These are phyloP conservation scores for Eimeria sp. DNA, from an alignment of 169 alveolate genomes.

Conservation along the genomic window DNA sequence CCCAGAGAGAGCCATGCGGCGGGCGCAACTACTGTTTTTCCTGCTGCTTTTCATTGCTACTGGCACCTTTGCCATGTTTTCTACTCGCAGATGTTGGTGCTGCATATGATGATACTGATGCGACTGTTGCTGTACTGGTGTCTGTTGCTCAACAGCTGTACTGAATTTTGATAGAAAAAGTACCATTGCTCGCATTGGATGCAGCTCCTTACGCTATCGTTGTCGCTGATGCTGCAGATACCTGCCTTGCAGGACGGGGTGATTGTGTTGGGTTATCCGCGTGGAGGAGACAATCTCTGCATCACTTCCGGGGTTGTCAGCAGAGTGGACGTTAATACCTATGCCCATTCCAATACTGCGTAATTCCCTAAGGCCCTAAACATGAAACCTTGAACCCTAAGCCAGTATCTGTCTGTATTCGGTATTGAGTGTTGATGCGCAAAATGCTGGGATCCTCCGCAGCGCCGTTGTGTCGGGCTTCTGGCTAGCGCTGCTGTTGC, in stretches of 20 bases:
- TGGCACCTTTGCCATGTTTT: not conserved
- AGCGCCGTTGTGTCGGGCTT: not conserved
- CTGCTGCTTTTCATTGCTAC: slow-evolving; percentile 16
- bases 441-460: not conserved
- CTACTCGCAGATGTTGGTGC: not conserved
- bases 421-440: not conserved
- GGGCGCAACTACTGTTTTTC: not conserved
- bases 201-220: not conserved
- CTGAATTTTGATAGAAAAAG: not conserved
- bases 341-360: slow-evolving; percentile 86
- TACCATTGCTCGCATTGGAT: not conserved
- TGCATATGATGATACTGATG: not conserved
- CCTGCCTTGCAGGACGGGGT: slow-evolving; percentile 91
- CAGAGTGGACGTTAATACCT: slow-evolving; percentile 91
- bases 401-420: not conserved
- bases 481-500: slow-evolving; percentile 43
- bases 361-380: slow-evolving; percentile 8
- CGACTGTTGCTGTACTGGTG: not conserved
- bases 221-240: slow-evolving; percentile 75
- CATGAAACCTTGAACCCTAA: not conserved
- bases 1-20: not conserved
- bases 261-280: slow-evolving; percentile 93
- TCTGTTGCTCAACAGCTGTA: not conserved
- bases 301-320: slow-evolving; percentile 94
- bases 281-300: slow-evolving; percentile 94